Percentiles rank a stretch among this genome's conserved stretches.
phyloP scores from a whole-genome alignment of 176 grass and related monocot genomes.

The Poa pratensis region DNA sequence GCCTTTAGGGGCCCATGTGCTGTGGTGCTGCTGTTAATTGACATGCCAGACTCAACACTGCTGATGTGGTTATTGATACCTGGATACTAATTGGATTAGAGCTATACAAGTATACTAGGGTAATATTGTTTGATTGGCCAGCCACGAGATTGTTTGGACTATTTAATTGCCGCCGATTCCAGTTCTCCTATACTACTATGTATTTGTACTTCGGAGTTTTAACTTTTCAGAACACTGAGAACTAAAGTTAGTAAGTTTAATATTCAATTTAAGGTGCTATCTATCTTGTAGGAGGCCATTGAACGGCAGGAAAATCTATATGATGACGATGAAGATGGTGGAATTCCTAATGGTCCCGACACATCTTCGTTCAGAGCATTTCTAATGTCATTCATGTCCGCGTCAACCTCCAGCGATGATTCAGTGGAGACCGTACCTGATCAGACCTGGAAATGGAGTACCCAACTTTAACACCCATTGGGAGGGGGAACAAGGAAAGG shows the following conservation, averaged over 20 bases:
- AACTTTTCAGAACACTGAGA: neutral
- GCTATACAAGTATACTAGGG: neutral
- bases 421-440: conserved; percentile 45
- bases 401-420: conserved; percentile 44
- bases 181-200: neutral
- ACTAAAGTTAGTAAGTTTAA: neutral
- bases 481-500: conserved; percentile 55
- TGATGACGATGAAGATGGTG: conserved; percentile 48
- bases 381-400: conserved; percentile 72
- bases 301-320: conserved; percentile 46
- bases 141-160: neutral
- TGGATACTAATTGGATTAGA: neutral
- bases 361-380: conserved; percentile 97
- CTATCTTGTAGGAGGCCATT: conserved; percentile 58
- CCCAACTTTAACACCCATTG: conserved; percentile 61
- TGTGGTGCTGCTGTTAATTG: neutral
- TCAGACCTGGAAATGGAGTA: conserved; percentile 52
- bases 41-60: neutral
- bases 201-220: neutral
- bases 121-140: neutral
- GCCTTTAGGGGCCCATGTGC: neutral
- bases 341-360: conserved; percentile 71
- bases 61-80: neutral
- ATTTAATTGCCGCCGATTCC: neutral
- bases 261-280: neutral